Evolutionary conservation across 805 yeast species (phyloP).

Genomic region (Metschnikowia amazonensis): DNA sequence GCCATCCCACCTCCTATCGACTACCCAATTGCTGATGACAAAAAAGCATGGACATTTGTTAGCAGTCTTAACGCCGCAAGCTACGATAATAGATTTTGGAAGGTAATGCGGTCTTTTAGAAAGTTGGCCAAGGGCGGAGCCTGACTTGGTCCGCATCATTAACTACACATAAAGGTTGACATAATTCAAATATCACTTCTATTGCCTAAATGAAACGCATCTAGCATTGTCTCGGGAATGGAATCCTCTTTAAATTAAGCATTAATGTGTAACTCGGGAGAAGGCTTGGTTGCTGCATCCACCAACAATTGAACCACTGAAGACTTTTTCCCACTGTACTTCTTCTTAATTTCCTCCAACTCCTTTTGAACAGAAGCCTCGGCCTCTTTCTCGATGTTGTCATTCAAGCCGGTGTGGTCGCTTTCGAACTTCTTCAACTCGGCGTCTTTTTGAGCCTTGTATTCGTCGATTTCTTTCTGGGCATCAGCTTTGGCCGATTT

Average conservation of each 20-base stretch:
- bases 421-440: constrained; percentile 73
- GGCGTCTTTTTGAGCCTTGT: constrained; percentile 76
- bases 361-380: constrained; percentile 69
- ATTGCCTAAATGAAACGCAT: background rate
- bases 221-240: background rate
- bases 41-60: constrained; percentile 87
- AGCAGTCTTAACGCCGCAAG: constrained; percentile 78
- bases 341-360: constrained; percentile 61
- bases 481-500: constrained; percentile 96
- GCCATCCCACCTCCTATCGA: constrained; percentile 85
- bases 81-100: constrained; percentile 73
- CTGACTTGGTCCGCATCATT: background rate
- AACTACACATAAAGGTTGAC: background rate
- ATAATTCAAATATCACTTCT: background rate
- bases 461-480: constrained; percentile 78
- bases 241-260: constrained; percentile 33
- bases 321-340: constrained; percentile 58
- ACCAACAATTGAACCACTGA: constrained; percentile 73
- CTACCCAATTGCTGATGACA: constrained; percentile 80
- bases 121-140: constrained; percentile 34
- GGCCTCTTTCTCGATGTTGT: constrained; percentile 74
- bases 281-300: constrained; percentile 74
- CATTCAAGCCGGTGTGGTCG: constrained; percentile 72
- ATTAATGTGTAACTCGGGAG: constrained; percentile 79
- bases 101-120: constrained; percentile 40